Base-by-base conservation (phyloP, 768 basidiomycete species). In the Lentinula aciculospora region DNA sequence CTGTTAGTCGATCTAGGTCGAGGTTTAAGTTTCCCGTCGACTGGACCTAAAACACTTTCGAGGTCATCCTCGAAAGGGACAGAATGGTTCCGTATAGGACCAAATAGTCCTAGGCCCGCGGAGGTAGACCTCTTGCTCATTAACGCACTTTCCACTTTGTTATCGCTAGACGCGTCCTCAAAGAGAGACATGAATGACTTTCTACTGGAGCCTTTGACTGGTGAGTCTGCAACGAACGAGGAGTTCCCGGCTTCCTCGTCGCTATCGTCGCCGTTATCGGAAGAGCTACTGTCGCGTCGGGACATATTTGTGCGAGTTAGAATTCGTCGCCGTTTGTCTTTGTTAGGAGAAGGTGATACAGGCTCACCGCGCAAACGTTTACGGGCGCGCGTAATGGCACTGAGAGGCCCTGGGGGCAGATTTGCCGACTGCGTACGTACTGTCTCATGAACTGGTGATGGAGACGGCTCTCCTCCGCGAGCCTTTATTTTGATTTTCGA, bases 281-380 rank as follows among this genome's bases (percentile, higher is more conserved):
- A 68, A 37, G 64, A 62, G 49, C 69, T 63, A 4, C 73, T 59
- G 45, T 62, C 69, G 37, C 66, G 61, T 44, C 64, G 69, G 17
- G 76, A 67, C 40, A 77, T 68, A 31, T 64, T 63, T 8, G 69
- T 68, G 19, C 78, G 77, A 4, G 80, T 74, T 36, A 68, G 66
- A 53, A 83, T 66, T 40, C 87, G 86, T 66, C 78, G 78, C 58
- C 86, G 81, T 68, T 91, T 92, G 65, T 82, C 82, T 68, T 90
- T 91, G 66, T 79, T 82, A 3, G 90, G 90, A 17, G 90, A 89
- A 3, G 90, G 90, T 0, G 90, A 92, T 2, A 92, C 89, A 0
- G 85, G 85, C 65, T 92, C 90, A 27, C 90, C 90, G 31, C 90
- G 82, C 17, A 92, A 76, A 56, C 90, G 85, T 68, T 92, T 92